Evolutionary conservation across 148 eudicot genomes (phyloP).

Genomic region (Nepenthes mirabilis): DNA sequence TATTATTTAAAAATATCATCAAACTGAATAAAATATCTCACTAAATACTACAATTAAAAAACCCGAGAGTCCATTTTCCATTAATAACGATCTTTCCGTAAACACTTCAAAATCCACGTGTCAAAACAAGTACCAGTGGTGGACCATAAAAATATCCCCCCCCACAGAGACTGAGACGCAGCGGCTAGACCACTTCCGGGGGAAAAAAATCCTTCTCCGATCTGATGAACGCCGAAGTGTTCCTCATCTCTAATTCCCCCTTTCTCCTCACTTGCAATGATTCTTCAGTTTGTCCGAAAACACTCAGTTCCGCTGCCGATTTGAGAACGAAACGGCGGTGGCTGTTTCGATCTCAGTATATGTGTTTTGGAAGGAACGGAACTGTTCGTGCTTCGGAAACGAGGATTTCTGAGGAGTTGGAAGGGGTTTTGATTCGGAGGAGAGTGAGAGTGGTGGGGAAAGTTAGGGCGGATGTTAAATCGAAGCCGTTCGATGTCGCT

Average conservation of each 20-base stretch:
- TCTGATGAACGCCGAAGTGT: conserved; percentile 45
- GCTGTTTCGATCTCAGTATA: conserved; percentile 2
- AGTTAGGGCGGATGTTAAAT: conserved; percentile 49
- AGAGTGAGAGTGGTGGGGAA: conserved; percentile 24
- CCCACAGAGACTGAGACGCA: neutral
- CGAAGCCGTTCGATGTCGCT: conserved; percentile 26
- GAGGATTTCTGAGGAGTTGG: conserved; percentile 3
- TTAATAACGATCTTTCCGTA: conserved; percentile 3
- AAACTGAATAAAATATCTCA: too few relatives aligned
- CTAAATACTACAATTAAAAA: too few relatives aligned
- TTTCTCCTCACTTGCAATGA: conserved; percentile 15
- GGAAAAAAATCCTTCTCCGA: neutral
- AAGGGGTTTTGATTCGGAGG: conserved; percentile 15
- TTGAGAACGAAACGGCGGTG: conserved; percentile 1
- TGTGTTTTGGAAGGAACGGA: conserved; percentile 6
- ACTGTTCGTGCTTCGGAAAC: conserved; percentile 3
- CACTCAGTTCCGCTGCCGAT: neutral
- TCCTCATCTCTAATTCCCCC: conserved; percentile 27
- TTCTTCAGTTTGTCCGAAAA: neutral
- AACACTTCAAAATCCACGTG: conserved; percentile 21
- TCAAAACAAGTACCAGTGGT: conserved; percentile 20
- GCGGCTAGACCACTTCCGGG: neutral
- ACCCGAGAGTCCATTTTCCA: too few relatives aligned
- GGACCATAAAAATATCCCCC: conserved; percentile 14
- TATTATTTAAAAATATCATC: too few relatives aligned